Base-by-base conservation (phyloP, 169 alveolate genomes). In the Eimeria maxima region DNA sequence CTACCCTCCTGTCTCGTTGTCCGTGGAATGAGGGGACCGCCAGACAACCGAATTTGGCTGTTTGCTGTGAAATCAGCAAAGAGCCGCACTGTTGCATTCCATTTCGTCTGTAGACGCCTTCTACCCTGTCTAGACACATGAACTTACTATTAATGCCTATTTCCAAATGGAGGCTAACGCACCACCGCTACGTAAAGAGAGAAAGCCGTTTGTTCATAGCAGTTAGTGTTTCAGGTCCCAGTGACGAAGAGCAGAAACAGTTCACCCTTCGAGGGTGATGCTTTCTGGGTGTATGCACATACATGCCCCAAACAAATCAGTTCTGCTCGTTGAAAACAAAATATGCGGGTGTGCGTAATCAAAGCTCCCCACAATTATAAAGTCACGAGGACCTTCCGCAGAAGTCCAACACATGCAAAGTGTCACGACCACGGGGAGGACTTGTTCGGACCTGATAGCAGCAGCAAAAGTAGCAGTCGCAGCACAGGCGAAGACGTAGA, bases 341-440 rank as follows among this genome's bases (percentile, higher is more conserved):
- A 71, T n/a, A 8, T 27, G 53, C n/a, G 10, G 16, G 53, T 71
- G 14, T 71, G 53, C 4, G 47, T 33, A 16, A 38, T 38, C 50
- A 71, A 33, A 38, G n/a, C 53, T n/a, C 81, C 53, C 4, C 50
- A 71, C 53, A 71, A 71, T 4, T 22, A 29, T 33, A 11, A 16
- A 33, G 27, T 71, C 81, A 71, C n/a, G 81, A 33, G 81, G 81
- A 53, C 53, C 81, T 47, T 71, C 73, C 89, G 27, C 96, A 81
- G 78, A 93, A 93, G 45, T 93, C 94, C 57, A 93, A 55, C 63
- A 93, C 94, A 42, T 93, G 91, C 47, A 93, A 11, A 8, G 91
- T 71, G 94, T 93, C 94, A 53, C 90, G 90, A 18, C 96, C 93
- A 42, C 96, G 93, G 78, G 93, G 89, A 14, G 94, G 89, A 67